phyloP scores from a whole-genome alignment of 75 land plant species.

The Cupressus sempervirens region DNA sequence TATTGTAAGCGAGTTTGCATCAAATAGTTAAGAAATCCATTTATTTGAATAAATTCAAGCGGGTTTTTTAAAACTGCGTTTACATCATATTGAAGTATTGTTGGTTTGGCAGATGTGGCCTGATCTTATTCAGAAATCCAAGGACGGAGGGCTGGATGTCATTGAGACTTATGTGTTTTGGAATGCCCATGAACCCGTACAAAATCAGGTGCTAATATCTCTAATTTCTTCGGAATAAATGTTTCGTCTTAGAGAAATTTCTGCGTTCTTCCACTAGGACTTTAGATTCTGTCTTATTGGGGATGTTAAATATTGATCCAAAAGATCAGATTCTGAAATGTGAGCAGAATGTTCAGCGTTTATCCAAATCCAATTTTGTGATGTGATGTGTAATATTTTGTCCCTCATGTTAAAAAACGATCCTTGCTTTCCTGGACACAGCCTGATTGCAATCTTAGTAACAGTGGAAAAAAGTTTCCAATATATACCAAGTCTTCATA shows the following conservation, averaged over 20 bases:
- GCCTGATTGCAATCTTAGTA: neutral
- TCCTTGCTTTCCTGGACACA: neutral
- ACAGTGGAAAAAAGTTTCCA: neutral
- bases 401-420: neutral
- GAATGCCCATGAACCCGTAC: slow-evolving; percentile 10
- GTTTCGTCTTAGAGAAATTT: neutral
- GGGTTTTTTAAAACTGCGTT: neutral
- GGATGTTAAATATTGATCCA: neutral
- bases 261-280: neutral
- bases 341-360: neutral
- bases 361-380: neutral
- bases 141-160: slow-evolving; percentile 22
- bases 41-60: neutral
- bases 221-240: neutral
- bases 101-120: slow-evolving; percentile 20
- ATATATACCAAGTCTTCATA: neutral
- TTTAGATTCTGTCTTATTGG: neutral
- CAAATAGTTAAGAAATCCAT: neutral
- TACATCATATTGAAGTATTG: slow-evolving; percentile 4
- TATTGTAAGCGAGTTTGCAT: neutral
- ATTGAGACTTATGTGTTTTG: slow-evolving; percentile 23
- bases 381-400: neutral
- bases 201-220: slow-evolving; percentile 4
- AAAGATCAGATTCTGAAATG: neutral
- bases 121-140: slow-evolving; percentile 15